phyloP scores from a whole-genome alignment of 805 yeast genomes.

The Kurtzmaniella cleridarum region DNA sequence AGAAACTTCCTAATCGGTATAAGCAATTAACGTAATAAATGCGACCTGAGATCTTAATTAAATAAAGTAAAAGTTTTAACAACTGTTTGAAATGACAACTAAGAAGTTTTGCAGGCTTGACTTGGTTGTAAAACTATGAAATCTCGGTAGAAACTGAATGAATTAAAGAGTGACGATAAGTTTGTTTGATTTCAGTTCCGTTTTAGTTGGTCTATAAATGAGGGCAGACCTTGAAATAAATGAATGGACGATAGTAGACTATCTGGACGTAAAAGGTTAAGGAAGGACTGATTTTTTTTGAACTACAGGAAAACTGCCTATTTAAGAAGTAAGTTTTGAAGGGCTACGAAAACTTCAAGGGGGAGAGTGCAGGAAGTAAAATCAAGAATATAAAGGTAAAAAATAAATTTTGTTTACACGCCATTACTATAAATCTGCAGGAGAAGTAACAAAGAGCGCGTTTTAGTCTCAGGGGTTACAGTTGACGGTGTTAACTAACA shows the following conservation, averaged over 20 bases:
- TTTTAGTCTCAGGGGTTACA: no score
- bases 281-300: background rate
- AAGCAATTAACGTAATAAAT: no score
- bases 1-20: no score
- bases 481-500: no score
- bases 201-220: background rate
- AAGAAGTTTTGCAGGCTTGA: no score
- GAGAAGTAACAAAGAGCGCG: no score
- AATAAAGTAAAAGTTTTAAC: no score
- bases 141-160: background rate
- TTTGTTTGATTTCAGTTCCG: no score
- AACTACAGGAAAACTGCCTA: slow-evolving; percentile 2
- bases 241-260: slow-evolving; percentile 1
- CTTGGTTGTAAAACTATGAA: background rate
- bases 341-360: background rate
- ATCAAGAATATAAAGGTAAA: background rate
- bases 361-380: background rate
- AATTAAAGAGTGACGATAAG: background rate
- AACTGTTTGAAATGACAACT: no score
- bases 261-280: background rate
- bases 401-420: no score
- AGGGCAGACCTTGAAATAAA: background rate
- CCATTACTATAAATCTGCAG: no score
- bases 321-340: background rate
- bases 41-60: no score